Conservation (phyloP, 1,284 basidiomycete genomes). For the Spongispora temasekensis region DNA sequence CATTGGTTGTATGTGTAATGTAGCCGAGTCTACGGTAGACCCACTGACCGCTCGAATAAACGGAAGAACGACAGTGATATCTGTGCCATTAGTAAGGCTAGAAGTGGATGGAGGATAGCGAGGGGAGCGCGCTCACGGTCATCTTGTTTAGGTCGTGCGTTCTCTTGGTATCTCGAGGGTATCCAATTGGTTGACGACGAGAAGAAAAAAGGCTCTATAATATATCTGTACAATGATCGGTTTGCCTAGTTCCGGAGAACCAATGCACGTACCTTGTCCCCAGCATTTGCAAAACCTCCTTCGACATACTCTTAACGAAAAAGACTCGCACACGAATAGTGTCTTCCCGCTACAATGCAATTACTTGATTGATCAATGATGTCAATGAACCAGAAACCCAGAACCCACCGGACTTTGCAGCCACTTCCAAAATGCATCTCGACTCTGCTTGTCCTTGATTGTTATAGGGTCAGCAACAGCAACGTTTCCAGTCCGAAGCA, state of each 20-base stretch:
- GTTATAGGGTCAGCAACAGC: background rate
- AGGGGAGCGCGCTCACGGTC: conserved; percentile 44
- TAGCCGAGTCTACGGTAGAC: background rate
- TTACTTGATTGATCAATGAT: background rate
- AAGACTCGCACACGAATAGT: conserved; percentile 46
- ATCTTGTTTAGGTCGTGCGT: conserved; percentile 34
- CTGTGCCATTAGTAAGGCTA: conserved; percentile 28
- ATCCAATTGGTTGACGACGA: conserved; percentile 59
- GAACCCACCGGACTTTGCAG: conserved; percentile 25
- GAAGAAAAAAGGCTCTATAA: conserved; percentile 58
- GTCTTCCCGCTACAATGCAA: conserved; percentile 33
- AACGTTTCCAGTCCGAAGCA: conserved; percentile 42
- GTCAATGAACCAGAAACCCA: background rate
- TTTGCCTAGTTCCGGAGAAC: background rate
- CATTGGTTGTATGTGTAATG: background rate
- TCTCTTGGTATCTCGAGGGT: conserved; percentile 54
- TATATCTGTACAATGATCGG: conserved; percentile 19
- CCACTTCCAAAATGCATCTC: conserved; percentile 41
- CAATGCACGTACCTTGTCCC: conserved; percentile 43
- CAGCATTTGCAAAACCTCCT: conserved; percentile 52
- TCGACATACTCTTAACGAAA: conserved; percentile 51
- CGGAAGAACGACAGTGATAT: conserved; percentile 53
- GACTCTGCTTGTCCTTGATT: conserved; percentile 23
- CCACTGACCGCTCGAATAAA: conserved; percentile 39
- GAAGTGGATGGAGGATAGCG: background rate